A percentile compares a stretch with the other conserved stretches of the same genome.
phyloP scores from a whole-genome alignment of 345 rosid genomes.

The Bretschneidera sinensis region DNA sequence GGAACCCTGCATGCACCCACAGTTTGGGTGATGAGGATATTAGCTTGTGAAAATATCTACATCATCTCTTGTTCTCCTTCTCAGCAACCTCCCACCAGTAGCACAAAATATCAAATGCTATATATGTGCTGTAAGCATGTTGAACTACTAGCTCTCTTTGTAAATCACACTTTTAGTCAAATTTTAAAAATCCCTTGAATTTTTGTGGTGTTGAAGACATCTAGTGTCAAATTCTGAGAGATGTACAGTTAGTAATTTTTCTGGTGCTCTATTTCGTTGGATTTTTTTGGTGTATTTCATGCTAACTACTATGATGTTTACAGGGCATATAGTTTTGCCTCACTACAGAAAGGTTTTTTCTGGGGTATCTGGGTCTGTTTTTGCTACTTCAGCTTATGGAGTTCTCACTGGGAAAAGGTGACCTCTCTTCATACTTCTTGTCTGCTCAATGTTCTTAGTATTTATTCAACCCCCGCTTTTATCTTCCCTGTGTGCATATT shows the following conservation, averaged over 20 bases:
- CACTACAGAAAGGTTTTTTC: slow-evolving; percentile 55
- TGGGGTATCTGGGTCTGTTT: slow-evolving; percentile 45
- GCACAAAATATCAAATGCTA: too few relatives aligned
- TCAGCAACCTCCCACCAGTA: not conserved
- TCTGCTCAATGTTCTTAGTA: too few relatives aligned
- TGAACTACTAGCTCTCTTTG: not conserved
- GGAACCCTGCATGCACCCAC: not conserved
- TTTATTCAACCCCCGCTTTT: too few relatives aligned
- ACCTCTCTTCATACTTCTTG: slow-evolving; percentile 7
- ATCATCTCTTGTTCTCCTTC: not conserved
- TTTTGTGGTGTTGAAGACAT: not conserved
- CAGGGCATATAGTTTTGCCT: slow-evolving; percentile 73
- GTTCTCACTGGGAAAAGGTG: slow-evolving; percentile 80
- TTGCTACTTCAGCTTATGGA: slow-evolving; percentile 49
- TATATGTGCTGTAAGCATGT: too few relatives aligned
- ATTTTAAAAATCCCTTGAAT: not conserved
- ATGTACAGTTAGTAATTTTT: too few relatives aligned
- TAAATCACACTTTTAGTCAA: not conserved
- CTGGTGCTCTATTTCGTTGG: too few relatives aligned
- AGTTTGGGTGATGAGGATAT: too few relatives aligned
- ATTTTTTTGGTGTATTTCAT: not conserved
- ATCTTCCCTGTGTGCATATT: not conserved
- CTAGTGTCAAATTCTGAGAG: too few relatives aligned
- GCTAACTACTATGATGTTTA: slow-evolving; percentile 15
- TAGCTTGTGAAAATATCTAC: not conserved